These are phyloP conservation scores for Pichia cabralensis DNA, from an alignment of 805 yeast species.

Conservation along the genomic window DNA sequence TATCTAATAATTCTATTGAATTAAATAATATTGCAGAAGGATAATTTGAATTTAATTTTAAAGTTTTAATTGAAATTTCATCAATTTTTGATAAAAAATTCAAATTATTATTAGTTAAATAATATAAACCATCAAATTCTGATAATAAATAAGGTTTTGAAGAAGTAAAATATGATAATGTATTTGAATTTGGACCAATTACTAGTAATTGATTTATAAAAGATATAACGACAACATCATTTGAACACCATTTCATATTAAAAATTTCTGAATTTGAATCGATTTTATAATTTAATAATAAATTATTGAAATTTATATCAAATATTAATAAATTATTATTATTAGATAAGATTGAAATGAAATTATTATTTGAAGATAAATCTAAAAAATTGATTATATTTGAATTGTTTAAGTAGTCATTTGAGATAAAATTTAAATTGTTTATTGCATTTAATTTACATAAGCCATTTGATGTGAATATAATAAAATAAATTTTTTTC, in stretches of 20 bases:
- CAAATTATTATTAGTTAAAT: slow-evolving; percentile 46
- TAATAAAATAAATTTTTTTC: background rate
- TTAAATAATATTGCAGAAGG: slow-evolving; percentile 79
- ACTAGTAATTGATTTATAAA: slow-evolving; percentile 53
- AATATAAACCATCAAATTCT: slow-evolving; percentile 61
- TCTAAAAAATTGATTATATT: background rate
- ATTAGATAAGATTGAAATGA: slow-evolving; percentile 1
- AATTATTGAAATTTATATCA: background rate
- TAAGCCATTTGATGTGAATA: slow-evolving; percentile 4
- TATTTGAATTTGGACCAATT: slow-evolving; percentile 59
- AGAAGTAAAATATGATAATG: slow-evolving; percentile 43
- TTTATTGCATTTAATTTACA: background rate
- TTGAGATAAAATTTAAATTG: background rate
- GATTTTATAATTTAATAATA: slow-evolving; percentile 3
- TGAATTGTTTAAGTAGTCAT: background rate
- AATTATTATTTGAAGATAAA: slow-evolving; percentile 7
- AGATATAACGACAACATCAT: slow-evolving; percentile 63
- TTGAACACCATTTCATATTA: slow-evolving; percentile 71
- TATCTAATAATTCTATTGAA: slow-evolving; percentile 56
- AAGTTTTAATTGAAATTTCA: slow-evolving; percentile 45
- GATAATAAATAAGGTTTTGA: slow-evolving; percentile 35
- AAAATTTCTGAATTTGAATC: background rate
- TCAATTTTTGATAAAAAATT: slow-evolving; percentile 60
- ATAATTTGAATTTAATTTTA: slow-evolving; percentile 74
- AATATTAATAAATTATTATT: background rate